phyloP scores from a whole-genome alignment of 495 filamentous ascomycete genomes.

The Podospora anserina region DNA sequence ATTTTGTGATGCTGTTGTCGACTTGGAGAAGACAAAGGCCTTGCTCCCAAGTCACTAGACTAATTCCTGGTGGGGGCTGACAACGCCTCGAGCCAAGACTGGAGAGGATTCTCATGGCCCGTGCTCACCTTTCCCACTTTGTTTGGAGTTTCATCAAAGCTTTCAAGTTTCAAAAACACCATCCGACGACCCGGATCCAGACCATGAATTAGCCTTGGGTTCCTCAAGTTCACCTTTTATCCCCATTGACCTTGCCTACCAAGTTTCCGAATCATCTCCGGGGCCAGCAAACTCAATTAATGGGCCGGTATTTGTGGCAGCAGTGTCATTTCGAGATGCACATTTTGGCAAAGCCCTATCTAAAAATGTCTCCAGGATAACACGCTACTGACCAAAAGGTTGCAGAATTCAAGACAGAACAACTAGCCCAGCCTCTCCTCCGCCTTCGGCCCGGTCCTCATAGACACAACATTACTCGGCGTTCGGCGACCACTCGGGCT shows the following conservation, averaged over 20 bases:
- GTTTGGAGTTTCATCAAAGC: not conserved
- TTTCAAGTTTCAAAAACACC: not conserved
- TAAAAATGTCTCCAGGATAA: not conserved
- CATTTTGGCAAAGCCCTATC: not conserved
- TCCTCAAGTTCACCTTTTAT: too few relatives aligned
- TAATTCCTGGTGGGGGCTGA: not conserved
- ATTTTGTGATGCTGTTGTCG: not conserved
- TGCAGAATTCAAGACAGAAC: not conserved
- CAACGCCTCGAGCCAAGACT: slow-evolving; percentile 3
- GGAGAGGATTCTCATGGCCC: not conserved
- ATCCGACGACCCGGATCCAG: too few relatives aligned
- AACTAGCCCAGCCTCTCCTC: not conserved
- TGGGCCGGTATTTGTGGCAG: not conserved
- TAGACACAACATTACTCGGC: not conserved
- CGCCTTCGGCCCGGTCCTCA: not conserved
- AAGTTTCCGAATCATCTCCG: not conserved
- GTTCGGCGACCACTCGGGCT: not conserved
- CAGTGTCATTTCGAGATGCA: not conserved
- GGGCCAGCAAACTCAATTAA: not conserved
- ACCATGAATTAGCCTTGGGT: too few relatives aligned
- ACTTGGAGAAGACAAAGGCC: slow-evolving; percentile 2
- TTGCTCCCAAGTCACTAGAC: not conserved
- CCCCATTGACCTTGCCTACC: not conserved
- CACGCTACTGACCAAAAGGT: not conserved
- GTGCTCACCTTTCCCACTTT: not conserved